phyloP scores from a whole-genome alignment of 495 filamentous ascomycete genomes.

The Penicillium cinerascens region DNA sequence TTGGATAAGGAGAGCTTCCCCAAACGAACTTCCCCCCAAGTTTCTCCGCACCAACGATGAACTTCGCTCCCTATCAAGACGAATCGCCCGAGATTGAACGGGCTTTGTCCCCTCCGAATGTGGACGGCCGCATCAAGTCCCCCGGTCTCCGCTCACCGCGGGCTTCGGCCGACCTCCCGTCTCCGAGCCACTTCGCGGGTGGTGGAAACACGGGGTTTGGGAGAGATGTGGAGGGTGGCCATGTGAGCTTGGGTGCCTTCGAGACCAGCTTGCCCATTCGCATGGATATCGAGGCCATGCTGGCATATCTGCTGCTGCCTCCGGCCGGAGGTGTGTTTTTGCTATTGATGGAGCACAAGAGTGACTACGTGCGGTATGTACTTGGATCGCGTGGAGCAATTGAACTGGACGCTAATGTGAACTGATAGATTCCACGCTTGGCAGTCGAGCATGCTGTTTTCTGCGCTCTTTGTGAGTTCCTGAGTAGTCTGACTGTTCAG shows the following conservation, averaged over 20 bases:
- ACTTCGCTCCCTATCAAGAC: constrained; percentile 96
- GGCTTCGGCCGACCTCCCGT: constrained; percentile 38
- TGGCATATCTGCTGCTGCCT: constrained; percentile 85
- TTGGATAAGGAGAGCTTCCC: constrained; percentile 9
- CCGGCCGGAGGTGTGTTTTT: constrained; percentile 83
- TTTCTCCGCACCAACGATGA: constrained; percentile 49
- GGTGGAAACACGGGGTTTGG: constrained; percentile 35
- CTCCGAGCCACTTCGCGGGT: constrained; percentile 38
- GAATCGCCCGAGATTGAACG: constrained; percentile 73
- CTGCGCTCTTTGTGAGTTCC: constrained; percentile 66
- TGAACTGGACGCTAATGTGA: constrained; percentile 3
- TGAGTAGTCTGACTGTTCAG: background rate
- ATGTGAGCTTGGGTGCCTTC: constrained; percentile 74
- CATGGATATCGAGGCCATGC: constrained; percentile 81
- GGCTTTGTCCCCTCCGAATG: constrained; percentile 62
- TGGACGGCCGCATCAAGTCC: constrained; percentile 47
- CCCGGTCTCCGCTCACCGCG: constrained; percentile 43
- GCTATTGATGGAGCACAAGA: constrained; percentile 85
- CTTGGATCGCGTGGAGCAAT: background rate
- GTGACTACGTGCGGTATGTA: constrained; percentile 89
- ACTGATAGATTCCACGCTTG: constrained; percentile 82
- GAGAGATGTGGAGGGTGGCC: constrained; percentile 39
- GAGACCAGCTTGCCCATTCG: constrained; percentile 77
- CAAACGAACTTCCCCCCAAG: background rate
- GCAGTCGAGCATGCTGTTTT: constrained; percentile 88